Evolutionary conservation across 441 rosid genomes (phyloP).

Genomic region (California macrophylla): DNA sequence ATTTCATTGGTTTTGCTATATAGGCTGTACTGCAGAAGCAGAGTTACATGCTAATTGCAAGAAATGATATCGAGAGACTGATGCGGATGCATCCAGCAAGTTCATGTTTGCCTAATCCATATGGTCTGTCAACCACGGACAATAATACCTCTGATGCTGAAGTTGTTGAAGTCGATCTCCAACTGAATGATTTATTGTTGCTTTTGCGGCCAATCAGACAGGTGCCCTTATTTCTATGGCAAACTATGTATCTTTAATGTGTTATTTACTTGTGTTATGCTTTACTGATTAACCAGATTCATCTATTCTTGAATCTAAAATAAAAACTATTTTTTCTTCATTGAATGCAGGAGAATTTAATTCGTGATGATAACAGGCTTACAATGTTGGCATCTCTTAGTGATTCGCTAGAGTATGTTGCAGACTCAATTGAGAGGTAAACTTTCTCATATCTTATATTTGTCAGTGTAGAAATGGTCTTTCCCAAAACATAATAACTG

Average conservation of each 20-base stretch:
- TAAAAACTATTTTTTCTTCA: constrained; percentile 3
- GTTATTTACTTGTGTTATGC: neutral
- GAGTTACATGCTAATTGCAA: constrained; percentile 92
- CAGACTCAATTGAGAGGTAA: constrained; percentile 92
- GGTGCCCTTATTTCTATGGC: constrained; percentile 30
- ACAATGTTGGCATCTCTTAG: constrained; percentile 90
- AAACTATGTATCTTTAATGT: neutral
- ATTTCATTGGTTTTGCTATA: constrained; percentile 24
- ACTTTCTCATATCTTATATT: neutral
- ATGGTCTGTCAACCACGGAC: constrained; percentile 32
- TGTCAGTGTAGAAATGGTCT: neutral
- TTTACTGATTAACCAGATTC: neutral
- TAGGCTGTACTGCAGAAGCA: constrained; percentile 99
- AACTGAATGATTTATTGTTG: constrained; percentile 60
- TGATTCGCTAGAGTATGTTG: constrained; percentile 96
- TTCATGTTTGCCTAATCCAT: constrained; percentile 52
- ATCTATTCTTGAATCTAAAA: neutral
- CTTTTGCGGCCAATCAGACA: constrained; percentile 75
- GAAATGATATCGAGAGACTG: constrained; percentile 94
- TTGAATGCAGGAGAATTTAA: constrained; percentile 69
- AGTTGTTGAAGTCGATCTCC: constrained; percentile 46
- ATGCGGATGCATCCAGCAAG: constrained; percentile 86
- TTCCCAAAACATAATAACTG: neutral
- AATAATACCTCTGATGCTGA: constrained; percentile 36
- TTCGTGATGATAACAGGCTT: constrained; percentile 87